These are phyloP conservation scores for Inonotus obliquus DNA, from an alignment of 1,284 basidiomycete genomes.

Conservation along the genomic window DNA sequence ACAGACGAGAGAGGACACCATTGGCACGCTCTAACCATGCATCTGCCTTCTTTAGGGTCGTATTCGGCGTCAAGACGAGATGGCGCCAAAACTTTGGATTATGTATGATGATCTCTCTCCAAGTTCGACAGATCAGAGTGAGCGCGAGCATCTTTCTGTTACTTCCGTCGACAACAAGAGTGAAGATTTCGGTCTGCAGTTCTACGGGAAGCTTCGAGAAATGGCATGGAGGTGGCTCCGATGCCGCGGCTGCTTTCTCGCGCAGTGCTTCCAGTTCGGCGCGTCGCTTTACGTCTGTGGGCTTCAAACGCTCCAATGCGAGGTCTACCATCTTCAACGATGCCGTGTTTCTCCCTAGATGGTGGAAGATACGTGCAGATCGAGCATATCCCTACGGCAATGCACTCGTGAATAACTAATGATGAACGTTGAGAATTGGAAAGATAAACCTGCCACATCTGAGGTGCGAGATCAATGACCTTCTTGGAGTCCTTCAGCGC, in stretches of 20 bases:
- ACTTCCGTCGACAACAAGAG: not conserved
- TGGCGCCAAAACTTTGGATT: conserved; percentile 2
- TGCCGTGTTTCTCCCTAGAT: not conserved
- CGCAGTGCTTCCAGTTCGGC: not conserved
- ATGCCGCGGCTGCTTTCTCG: not conserved
- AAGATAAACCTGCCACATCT: not conserved
- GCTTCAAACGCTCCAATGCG: not conserved
- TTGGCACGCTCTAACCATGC: conserved; percentile 6
- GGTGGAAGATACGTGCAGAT: not conserved
- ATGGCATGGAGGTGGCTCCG: not conserved
- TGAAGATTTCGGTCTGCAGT: not conserved
- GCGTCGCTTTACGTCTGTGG: not conserved
- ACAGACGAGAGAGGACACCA: not conserved
- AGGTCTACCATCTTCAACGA: not conserved
- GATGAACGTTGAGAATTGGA: not conserved
- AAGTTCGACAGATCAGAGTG: not conserved
- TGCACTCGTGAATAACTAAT: not conserved
- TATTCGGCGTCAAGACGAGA: not conserved
- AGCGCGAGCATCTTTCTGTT: not conserved
- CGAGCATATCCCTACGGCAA: not conserved
- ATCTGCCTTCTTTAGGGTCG: not conserved
- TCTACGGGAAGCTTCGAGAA: not conserved
- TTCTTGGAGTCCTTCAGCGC: not conserved
- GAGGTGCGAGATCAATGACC: not conserved
- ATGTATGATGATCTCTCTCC: not conserved